These are phyloP conservation scores for Kernera saxatilis DNA, from an alignment of 345 rosid genomes.

Conservation along the genomic window DNA sequence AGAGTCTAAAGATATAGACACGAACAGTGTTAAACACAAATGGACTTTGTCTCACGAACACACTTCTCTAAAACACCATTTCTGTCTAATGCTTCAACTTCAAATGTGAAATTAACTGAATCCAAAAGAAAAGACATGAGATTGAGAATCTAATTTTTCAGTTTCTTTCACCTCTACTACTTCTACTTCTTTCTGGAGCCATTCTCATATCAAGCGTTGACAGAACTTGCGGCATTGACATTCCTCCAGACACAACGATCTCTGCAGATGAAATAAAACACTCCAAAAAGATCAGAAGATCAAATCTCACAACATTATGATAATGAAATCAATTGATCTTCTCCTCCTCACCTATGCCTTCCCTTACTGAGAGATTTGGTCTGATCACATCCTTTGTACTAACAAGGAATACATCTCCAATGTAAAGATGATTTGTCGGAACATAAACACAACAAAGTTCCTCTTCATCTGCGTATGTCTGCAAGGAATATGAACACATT, in stretches of 20 bases:
- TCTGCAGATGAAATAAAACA: slow-evolving; percentile 44
- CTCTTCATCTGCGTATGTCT: slow-evolving; percentile 87
- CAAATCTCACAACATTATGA: neutral
- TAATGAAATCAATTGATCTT: neutral
- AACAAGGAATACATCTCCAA: slow-evolving; percentile 88
- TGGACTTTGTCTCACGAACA: neutral
- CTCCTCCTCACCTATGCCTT: slow-evolving; percentile 89
- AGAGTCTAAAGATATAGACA: neutral
- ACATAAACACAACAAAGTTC: slow-evolving; percentile 95
- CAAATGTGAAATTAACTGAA: slow-evolving; percentile 18
- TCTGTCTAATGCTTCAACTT: slow-evolving; percentile 8
- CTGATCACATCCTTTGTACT: slow-evolving; percentile 81
- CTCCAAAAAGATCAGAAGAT: slow-evolving; percentile 6
- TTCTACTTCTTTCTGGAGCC: slow-evolving; percentile 49
- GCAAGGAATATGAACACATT: slow-evolving; percentile 28
- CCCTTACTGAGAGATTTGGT: slow-evolving; percentile 92
- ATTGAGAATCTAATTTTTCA: slow-evolving; percentile 33
- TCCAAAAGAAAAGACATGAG: neutral
- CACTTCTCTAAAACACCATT: slow-evolving; percentile 15
- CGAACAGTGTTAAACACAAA: neutral
- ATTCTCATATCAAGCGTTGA: slow-evolving; percentile 52
- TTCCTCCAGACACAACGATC: slow-evolving; percentile 94
- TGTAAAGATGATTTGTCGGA: slow-evolving; percentile 96
- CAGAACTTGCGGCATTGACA: slow-evolving; percentile 95
- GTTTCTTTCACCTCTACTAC: slow-evolving; percentile 48